Percentiles rank a stretch among this genome's conserved stretches.
Conservation (phyloP, 2,329 filamentous ascomycete species). For the Xylaria multiplex region DNA sequence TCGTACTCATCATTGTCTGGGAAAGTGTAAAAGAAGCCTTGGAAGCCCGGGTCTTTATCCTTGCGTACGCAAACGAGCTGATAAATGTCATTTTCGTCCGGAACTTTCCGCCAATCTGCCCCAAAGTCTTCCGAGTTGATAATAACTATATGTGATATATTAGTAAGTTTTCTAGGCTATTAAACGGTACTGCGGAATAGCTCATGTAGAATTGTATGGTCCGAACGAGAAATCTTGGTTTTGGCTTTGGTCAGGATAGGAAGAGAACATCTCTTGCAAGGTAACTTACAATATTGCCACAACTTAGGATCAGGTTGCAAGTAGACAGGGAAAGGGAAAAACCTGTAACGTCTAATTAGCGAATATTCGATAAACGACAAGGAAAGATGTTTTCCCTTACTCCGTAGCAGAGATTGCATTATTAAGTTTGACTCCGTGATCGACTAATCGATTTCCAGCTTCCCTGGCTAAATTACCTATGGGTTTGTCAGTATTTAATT, state of each 20-base stretch:
- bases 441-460: slow-evolving; percentile 52
- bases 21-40: slow-evolving; percentile 47
- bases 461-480: slow-evolving; percentile 52
- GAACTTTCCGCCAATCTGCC: slow-evolving; percentile 52
- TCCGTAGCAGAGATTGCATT: slow-evolving; percentile 57
- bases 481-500: slow-evolving; percentile 8
- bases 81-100: slow-evolving; percentile 50
- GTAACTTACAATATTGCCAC: slow-evolving; percentile 54
- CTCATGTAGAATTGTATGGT: background rate
- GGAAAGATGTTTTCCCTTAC: slow-evolving; percentile 39
- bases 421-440: slow-evolving; percentile 48
- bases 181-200: background rate
- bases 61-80: slow-evolving; percentile 54
- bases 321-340: slow-evolving; percentile 50
- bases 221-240: background rate
- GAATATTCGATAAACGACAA: background rate
- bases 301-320: slow-evolving; percentile 48
- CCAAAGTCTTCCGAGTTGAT: slow-evolving; percentile 55
- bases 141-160: slow-evolving; percentile 44
- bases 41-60: slow-evolving; percentile 48
- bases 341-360: slow-evolving; percentile 45
- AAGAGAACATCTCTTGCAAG: no score
- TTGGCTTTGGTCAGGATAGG: background rate
- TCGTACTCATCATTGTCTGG: slow-evolving; percentile 52
- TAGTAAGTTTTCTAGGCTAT: background rate